These are phyloP conservation scores for Backusella westeae DNA, from an alignment of 192 early-diverging fungal genomes.

Conservation along the genomic window DNA sequence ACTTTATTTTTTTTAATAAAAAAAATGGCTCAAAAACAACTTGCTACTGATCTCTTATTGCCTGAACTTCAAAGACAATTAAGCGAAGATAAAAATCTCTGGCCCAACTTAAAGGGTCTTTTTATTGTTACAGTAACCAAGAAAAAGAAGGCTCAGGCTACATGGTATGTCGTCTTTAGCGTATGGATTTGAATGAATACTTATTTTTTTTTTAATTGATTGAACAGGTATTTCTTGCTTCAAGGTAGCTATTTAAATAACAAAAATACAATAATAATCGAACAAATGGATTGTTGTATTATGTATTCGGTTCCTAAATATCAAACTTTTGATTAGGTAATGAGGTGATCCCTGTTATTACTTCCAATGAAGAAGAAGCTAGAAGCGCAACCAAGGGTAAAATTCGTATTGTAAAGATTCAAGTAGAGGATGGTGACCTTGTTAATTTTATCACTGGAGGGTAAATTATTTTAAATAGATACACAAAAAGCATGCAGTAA, in stretches of 20 bases:
- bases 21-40: constrained; percentile 6
- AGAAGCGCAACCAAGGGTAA: constrained; percentile 7
- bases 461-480: constrained; percentile 15
- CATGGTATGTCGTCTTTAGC: constrained; percentile 19
- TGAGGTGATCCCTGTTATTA: constrained; percentile 27
- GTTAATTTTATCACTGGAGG: constrained; percentile 41
- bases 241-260: constrained; percentile 14
- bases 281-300: not conserved
- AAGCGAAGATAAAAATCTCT: constrained; percentile 14
- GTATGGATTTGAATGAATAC: not conserved
- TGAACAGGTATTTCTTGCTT: constrained; percentile 26
- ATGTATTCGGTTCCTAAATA: not conserved
- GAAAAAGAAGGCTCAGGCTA: constrained; percentile 23
- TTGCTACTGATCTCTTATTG: constrained; percentile 16
- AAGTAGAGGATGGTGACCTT: constrained; percentile 31
- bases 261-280: too few relatives aligned
- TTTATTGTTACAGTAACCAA: constrained; percentile 36
- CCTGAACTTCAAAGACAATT: constrained; percentile 26
- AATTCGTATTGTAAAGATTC: constrained; percentile 25
- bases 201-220: not conserved
- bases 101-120: constrained; percentile 34
- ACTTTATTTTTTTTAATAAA: not conserved
- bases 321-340: constrained; percentile 14
- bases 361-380: constrained; percentile 13
- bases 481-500: not conserved